phyloP scores from a whole-genome alignment of 108 stramenopile species.

The Nitzschia sp. region DNA sequence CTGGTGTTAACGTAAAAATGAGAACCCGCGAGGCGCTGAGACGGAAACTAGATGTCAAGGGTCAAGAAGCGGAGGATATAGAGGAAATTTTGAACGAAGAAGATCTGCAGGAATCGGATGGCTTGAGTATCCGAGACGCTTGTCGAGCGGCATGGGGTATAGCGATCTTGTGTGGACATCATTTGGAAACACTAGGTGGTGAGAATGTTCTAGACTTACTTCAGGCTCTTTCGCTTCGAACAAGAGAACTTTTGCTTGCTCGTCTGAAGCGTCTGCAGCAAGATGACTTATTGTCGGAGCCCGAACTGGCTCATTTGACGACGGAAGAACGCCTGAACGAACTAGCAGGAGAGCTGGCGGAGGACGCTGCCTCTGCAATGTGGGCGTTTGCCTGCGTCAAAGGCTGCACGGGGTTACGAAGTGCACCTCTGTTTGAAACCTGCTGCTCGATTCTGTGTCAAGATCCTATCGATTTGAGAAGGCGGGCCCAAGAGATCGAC shows the following conservation, averaged over 20 bases:
- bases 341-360: conserved; percentile 46
- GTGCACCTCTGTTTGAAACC: conserved; percentile 43
- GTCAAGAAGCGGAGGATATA: conserved; percentile 28
- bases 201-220: conserved; percentile 45
- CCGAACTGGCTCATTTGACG: conserved; percentile 4
- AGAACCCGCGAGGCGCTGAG: conserved; percentile 22
- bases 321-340: conserved; percentile 38
- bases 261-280: conserved; percentile 40
- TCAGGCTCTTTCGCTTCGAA: conserved; percentile 43
- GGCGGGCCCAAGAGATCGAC: conserved; percentile 31
- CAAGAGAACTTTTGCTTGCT: conserved; percentile 46
- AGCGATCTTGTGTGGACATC: conserved; percentile 37
- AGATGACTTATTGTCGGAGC: conserved; percentile 16
- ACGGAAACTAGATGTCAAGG: conserved; percentile 8
- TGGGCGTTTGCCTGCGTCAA: conserved; percentile 60
- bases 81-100: conserved; percentile 46
- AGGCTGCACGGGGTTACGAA: conserved; percentile 45
- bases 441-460: conserved; percentile 59
- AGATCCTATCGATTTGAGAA: conserved; percentile 40
- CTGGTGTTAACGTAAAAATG: conserved; percentile 48
- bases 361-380: conserved; percentile 54
- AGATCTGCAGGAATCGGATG: conserved; percentile 30
- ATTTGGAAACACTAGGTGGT: conserved; percentile 36
- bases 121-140: conserved; percentile 50
- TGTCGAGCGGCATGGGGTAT: conserved; percentile 67